phyloP scores from a whole-genome alignment of 2,329 filamentous ascomycete species.

The Stagonosporopsis vannaccii region DNA sequence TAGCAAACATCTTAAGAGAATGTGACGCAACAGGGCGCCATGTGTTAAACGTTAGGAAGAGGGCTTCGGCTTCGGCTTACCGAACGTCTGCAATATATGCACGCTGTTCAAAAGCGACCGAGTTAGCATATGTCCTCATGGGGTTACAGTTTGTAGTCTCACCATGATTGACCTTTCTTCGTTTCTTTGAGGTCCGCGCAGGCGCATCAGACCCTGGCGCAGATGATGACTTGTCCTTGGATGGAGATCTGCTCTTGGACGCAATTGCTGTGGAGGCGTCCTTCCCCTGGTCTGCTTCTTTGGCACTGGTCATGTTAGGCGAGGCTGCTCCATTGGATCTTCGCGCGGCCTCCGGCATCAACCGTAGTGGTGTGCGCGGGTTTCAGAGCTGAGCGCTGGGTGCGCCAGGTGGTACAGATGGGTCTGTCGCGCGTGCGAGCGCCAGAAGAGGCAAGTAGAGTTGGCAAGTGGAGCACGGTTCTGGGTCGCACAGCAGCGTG shows the following conservation, averaged over 20 bases:
- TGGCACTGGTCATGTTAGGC: slow-evolving; percentile 43
- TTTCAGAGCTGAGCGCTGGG: slow-evolving; percentile 35
- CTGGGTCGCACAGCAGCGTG: slow-evolving; percentile 34
- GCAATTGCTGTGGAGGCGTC: slow-evolving; percentile 34
- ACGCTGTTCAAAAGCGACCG: slow-evolving; percentile 47
- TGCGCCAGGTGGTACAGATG: slow-evolving; percentile 13
- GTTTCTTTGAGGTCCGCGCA: slow-evolving; percentile 55
- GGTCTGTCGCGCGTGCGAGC: slow-evolving; percentile 27
- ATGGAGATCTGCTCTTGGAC: slow-evolving; percentile 38
- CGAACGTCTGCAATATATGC: slow-evolving; percentile 62
- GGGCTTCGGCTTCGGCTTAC: slow-evolving; percentile 52
- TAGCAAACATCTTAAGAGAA: slow-evolving; percentile 40
- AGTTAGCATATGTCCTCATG: slow-evolving; percentile 40
- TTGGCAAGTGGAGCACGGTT: slow-evolving; percentile 38
- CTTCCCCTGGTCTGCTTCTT: slow-evolving; percentile 39
- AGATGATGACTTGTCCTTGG: slow-evolving; percentile 39
- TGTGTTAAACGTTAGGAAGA: slow-evolving; percentile 29
- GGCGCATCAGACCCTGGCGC: slow-evolving; percentile 40
- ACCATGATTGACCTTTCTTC: slow-evolving; percentile 63
- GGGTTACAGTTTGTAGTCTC: slow-evolving; percentile 35
- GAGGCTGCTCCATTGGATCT: slow-evolving; percentile 48
- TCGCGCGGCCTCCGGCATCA: slow-evolving; percentile 49
- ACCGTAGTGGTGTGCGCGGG: slow-evolving; percentile 39
- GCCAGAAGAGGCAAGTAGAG: slow-evolving; percentile 29
- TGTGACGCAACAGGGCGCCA: slow-evolving; percentile 14